Evolutionary conservation across 345 rosid species (phyloP), one percentile per base, ranked within the genome.

Genomic region (Eucalyptus regnans): DNA sequence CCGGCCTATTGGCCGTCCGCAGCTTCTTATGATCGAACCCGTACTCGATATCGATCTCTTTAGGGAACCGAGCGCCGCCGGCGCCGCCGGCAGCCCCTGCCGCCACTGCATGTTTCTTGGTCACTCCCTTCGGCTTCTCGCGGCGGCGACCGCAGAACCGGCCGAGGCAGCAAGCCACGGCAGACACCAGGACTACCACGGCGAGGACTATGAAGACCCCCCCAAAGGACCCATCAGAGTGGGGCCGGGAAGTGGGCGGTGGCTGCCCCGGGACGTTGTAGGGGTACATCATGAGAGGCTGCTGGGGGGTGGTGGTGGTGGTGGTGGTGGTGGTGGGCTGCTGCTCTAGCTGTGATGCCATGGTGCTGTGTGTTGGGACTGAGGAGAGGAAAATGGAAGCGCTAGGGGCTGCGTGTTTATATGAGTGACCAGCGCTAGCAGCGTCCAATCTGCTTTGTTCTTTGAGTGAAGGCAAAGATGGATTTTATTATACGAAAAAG

Each of bases 171-270:
- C 96, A 94, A 89, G 97, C 95, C 48, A 92, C 88, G 27, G 90
- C 93, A 60, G 96, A 95, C 50, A 95, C 60, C 31, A 94, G 92
- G 17, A 94, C 66, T 48, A 95, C 94, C n/a, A 94, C 94, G 27
- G 94, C 95, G 51, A 95, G 92, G 31, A 94, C 94, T 44, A 95
- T 92, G 88, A 93, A 96, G 64, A 95, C 98, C 14, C 93, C 94
- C 83, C 95, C 97, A 41, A 95, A 96, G 48, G 97, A 95, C 44
- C 97, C 99, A 44, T 89, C 90, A 11, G 96, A 94, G 89, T 90
- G 94, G 68, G 95, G 90, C 86, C 90, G 76, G 11, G 94, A 43
- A 8, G 92, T 41, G 64, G 95, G 93, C 20, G 91, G 87, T 76
- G 90, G 88, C 80, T 89, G 93, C 56, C 89, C 90, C 14, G 90